Conservation (phyloP, 345 rosid genomes). For the Linum usitatissimum region DNA sequence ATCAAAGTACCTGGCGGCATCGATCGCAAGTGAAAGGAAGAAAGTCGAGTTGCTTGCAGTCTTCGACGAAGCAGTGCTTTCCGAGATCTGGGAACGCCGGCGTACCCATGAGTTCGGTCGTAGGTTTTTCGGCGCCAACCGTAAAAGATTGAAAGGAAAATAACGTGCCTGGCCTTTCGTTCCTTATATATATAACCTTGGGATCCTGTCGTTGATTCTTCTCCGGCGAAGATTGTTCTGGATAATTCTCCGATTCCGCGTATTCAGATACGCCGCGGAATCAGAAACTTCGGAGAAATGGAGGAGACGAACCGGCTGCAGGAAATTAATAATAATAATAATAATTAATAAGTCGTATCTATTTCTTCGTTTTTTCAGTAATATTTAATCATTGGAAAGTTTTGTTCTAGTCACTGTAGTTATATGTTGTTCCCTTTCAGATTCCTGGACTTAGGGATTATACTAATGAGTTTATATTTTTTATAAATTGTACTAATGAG, state of each 20-base stretch:
- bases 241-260: slow-evolving; percentile 22
- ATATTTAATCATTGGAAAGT: not conserved
- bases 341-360: not conserved
- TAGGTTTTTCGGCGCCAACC: not conserved
- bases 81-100: slow-evolving; percentile 96
- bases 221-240: not conserved
- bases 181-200: not conserved
- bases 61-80: slow-evolving; percentile 68
- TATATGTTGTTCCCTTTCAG: no score
- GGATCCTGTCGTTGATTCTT: not conserved
- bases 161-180: not conserved
- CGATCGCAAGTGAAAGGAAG: slow-evolving; percentile 95
- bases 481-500: not conserved
- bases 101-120: slow-evolving; percentile 55
- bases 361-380: not conserved
- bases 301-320: not conserved
- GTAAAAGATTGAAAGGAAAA: slow-evolving; percentile 2
- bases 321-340: not conserved
- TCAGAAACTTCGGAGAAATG: not conserved
- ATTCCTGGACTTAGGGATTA: not conserved
- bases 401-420: not conserved
- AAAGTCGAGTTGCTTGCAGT: slow-evolving; percentile 86
- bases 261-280: not conserved
- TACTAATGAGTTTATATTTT: not conserved
- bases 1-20: slow-evolving; percentile 47